Evolutionary conservation across 2,329 filamentous ascomycete species (phyloP), one percentile per base, ranked within the genome.

Genomic region (Paradendryphiella salina): DNA sequence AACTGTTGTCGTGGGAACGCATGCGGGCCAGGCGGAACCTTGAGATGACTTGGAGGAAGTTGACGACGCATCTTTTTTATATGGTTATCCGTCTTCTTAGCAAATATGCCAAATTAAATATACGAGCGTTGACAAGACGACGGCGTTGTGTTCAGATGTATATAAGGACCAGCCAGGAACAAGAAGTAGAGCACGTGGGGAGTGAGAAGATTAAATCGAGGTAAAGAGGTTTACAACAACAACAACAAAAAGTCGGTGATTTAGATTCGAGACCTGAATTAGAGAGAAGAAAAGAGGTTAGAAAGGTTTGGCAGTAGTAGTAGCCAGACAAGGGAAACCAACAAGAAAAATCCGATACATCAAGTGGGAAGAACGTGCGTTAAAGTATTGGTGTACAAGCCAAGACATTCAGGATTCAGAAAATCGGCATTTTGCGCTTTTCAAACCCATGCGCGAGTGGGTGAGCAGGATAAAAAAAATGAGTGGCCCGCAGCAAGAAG

Each of bases 31-130:
- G 65, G 58, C 11, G 66, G 57, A 46, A 70, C 66, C 56, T 70
- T 69, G 56, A 72, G 60, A 48, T 70, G 69, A 15, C 63, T 63
- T 23, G 69, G 69, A 43, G 66, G 63, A 43, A 69, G 61, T 60
- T 70, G 67, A 52, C 67, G 67, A 54, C 66, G 65, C 67, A 70
- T 68, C 39, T 51, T 54, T 56, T 52, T 58, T 52, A 44, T 17
- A 34, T 20, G 34, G 46, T 31, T 28, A 44, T 17, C 37, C 14
- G 13, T 23, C 15, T 26, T 42, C 15, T 39, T 13, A 18, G 21
- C 28, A 5, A 23, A 8, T 26, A 33, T n/a, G 23, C 26, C 44
- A 15, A 38, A 60, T 63, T 60, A 65, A 60, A 65, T 61, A 52
- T 60, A 64, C 57, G 33, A 37, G 20, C 17, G 46, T 29, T 15